Percentiles rank a stretch among this genome's conserved stretches.
Conservation (phyloP, 225 moss, liverwort and hornwort species). For the Antitrichia curtipendula region DNA sequence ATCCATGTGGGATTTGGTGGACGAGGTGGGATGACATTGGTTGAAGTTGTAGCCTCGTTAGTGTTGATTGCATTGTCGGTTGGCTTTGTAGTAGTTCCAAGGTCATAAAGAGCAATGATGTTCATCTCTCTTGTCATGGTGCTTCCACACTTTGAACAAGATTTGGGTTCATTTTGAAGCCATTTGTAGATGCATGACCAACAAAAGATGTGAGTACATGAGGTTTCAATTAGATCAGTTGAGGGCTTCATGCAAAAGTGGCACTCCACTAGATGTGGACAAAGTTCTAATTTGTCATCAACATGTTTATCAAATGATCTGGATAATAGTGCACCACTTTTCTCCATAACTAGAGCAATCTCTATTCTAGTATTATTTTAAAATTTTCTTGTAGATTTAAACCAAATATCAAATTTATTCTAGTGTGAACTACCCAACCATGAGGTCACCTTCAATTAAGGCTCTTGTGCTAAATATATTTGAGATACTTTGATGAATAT, state of each 20-base stretch:
- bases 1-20: background rate
- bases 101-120: background rate
- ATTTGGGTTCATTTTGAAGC: background rate
- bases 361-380: background rate
- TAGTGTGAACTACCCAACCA: too few species aligned
- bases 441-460: background rate
- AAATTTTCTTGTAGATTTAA: background rate
- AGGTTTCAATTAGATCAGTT: background rate
- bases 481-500: background rate
- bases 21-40: background rate
- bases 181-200: background rate
- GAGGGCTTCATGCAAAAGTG: background rate
- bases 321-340: too few species aligned
- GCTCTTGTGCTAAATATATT: background rate
- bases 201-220: background rate
- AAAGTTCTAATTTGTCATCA: too few species aligned
- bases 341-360: background rate
- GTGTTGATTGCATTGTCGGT: background rate
- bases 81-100: too few species aligned
- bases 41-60: rapidly evolving
- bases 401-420: background rate
- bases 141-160: background rate
- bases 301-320: background rate
- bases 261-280: background rate
- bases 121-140: background rate